Base-by-base conservation (phyloP, 176 grass and related monocot genomes). In the Eleusine indica region DNA sequence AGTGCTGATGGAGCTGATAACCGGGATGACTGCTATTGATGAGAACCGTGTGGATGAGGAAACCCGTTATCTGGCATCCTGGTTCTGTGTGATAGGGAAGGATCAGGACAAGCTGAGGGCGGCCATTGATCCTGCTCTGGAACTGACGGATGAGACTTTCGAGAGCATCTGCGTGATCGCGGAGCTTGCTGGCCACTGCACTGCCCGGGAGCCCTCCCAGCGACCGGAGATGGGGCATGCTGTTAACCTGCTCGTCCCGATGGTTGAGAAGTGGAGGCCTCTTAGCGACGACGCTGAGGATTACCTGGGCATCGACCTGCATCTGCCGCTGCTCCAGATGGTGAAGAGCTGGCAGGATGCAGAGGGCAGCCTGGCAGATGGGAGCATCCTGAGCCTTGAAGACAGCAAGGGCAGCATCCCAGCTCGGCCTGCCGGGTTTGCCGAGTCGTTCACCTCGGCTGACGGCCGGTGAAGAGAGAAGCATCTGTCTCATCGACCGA, bases 361-460 rank as follows among this genome's bases (percentile, higher is more conserved):
- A 19, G 96, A 99, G 72, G 83, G 75, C 2, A 93, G 82, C 52
- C 86, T 86, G 52, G 91, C 86, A 0, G 88, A 86, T 47, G 83
- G 82, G 7, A 95, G 96, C 81, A 92, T 73, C 15, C 46, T 91
- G 29, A 94, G 93, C 84, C 89, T 98, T 18, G 83, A 92, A 35
- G 93, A 99, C 76, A 99, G 96, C 74, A 99, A 99, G 67, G 96
- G 89, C 58, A 99, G 96, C 93, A 99, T 99, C 71, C 96, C 96
- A 2, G 89, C 90, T 18, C 86, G 96, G 71, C 96, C 96, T 1
- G 89, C 85, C 0, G 96, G 96, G 61, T 96, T 99, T 18, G 96
- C 93, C 0, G 96, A 95, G 38, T 95, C 96, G 2, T 99, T 99
- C 89, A 96, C 93, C 68, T 99, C 96, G 13, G 87, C 96, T 1